Base-by-base conservation (phyloP, 495 filamentous ascomycete genomes). In the Neohortaea acidophila region DNA sequence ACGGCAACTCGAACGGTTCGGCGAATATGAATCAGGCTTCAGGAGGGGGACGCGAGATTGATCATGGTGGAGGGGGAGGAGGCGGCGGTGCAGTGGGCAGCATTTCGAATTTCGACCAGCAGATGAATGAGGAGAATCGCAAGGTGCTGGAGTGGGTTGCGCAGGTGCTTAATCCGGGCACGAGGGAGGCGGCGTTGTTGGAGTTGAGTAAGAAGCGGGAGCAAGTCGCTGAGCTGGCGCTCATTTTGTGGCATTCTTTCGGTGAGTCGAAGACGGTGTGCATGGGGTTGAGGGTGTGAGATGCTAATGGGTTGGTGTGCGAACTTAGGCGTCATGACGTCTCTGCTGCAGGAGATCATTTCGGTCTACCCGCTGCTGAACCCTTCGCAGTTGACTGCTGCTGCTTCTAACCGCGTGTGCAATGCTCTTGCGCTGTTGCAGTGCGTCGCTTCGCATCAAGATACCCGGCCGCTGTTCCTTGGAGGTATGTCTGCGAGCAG, bases 121-220 rank as follows among this genome's bases (percentile, higher is more conserved):
- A 61, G 33, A 68, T 86, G 38, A 81, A 77, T 29, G 91, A 96
- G 53, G 89, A 99, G 51, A 94, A 94, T 55, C 70, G 83, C 50
- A 73, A 87, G 36, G 84, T 93, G 12, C 71, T 96, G 51, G 77
- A 77, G 45, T 94, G 85, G 73, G 87, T 96, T 45, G 79, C 84
- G 29, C 87, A 99, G 54, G 66, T 96, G 30, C 69, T 96, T 49
- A 87, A 85, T 53, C 81, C 84, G 33, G 74, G 72, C 34, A 83
- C 83, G 13, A 68, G 89, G 36, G 89, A 99, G 61, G 75, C 79
- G 0, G 91, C 89, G 33, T 68, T 99, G 13, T 73, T 99, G 55
- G 89, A 99, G 59, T 67, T 99, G 29, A 94, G 87, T 65, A 99
- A 99, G 68, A 99, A 99, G 67, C 67, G 89, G 29, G 89, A 99